phyloP scores from a whole-genome alignment of 352 stramenopile genomes.

The Pythium volutum region DNA sequence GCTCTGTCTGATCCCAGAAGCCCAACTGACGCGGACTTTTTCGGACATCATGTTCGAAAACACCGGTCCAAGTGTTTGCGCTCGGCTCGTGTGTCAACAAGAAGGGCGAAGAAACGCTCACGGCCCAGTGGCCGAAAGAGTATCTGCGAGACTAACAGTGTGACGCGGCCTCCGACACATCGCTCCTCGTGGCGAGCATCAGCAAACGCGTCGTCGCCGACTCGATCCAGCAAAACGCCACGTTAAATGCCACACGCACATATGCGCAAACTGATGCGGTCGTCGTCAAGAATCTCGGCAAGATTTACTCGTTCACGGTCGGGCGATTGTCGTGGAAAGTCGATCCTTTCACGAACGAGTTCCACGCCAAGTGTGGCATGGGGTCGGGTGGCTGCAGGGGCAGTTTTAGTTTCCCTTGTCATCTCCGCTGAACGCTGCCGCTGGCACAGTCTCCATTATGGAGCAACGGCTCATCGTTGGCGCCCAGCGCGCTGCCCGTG shows the following conservation, averaged over 20 bases:
- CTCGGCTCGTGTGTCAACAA: neutral
- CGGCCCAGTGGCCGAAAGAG: neutral
- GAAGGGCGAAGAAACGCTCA: neutral
- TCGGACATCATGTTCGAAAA: neutral
- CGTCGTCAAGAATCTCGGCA: constrained; percentile 1
- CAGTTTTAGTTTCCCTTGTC: neutral
- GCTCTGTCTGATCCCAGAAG: neutral
- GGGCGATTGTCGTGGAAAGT: neutral
- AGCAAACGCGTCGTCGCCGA: constrained; percentile 1
- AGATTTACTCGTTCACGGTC: constrained; percentile 2
- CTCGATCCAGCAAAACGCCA: neutral
- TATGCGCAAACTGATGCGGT: neutral
- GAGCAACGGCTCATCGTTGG: neutral
- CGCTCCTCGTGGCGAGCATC: constrained; percentile 1
- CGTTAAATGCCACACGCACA: no score
- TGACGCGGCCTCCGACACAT: neutral
- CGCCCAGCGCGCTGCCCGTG: neutral
- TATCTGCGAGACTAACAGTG: neutral
- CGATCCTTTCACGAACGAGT: neutral
- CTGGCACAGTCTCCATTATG: neutral
- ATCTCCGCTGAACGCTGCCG: neutral
- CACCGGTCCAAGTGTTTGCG: neutral
- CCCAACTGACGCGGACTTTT: no score
- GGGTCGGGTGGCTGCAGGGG: neutral
- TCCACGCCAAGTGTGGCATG: neutral